Evolutionary conservation across 2,329 filamentous ascomycete species (phyloP).

Genomic region (Pseudohalonectria lignicola): DNA sequence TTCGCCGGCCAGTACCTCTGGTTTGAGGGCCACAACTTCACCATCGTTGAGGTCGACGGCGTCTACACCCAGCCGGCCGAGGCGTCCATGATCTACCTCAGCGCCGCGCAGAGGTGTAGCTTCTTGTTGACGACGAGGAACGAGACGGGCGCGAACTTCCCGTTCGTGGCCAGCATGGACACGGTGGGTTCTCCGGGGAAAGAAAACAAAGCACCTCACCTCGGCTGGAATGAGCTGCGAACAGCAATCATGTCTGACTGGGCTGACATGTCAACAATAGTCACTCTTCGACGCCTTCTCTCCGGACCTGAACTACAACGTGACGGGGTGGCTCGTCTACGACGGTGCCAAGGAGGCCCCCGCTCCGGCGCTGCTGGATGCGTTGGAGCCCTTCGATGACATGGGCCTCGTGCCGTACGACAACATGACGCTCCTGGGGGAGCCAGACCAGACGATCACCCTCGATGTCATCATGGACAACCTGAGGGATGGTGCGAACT

Average conservation of each 20-base stretch:
- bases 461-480: slow-evolving; percentile 58
- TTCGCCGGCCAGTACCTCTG: slow-evolving; percentile 58
- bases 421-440: slow-evolving; percentile 43
- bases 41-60: slow-evolving; percentile 63
- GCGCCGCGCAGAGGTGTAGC: slow-evolving; percentile 56
- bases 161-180: slow-evolving; percentile 61
- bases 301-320: slow-evolving; percentile 54
- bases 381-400: slow-evolving; percentile 63
- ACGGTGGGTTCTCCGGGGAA: slow-evolving; percentile 27
- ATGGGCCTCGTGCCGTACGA: slow-evolving; percentile 60
- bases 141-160: slow-evolving; percentile 50
- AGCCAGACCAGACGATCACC: slow-evolving; percentile 52
- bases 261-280: no score
- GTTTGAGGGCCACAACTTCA: slow-evolving; percentile 57
- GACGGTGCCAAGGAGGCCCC: slow-evolving; percentile 33
- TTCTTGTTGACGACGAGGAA: slow-evolving; percentile 54
- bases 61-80: slow-evolving; percentile 52
- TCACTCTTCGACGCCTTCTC: slow-evolving; percentile 61
- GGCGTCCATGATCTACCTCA: slow-evolving; percentile 53
- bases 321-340: slow-evolving; percentile 55
- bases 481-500: slow-evolving; percentile 54
- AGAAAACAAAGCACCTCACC: neutral
- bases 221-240: no score
- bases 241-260: no score
- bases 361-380: slow-evolving; percentile 42